Percentiles rank a stretch among this genome's conserved stretches.
Evolutionary conservation across 2,329 filamentous ascomycete genomes (phyloP).

Genomic region (Juglanconis juglandina): DNA sequence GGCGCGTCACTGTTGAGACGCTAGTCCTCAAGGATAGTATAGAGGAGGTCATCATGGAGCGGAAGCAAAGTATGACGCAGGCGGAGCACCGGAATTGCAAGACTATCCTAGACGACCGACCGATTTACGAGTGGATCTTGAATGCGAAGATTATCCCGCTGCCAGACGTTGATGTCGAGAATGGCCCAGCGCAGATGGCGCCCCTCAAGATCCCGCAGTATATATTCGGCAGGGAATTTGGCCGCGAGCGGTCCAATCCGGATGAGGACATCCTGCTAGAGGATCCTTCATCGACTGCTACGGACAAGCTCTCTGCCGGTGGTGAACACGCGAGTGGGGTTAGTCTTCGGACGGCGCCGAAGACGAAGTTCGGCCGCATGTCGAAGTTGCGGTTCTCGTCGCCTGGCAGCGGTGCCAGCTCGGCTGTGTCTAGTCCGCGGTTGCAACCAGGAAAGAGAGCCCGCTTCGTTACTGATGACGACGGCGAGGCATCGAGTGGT

Average conservation of each 20-base stretch:
- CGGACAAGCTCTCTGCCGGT: neutral
- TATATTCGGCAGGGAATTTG: conserved; percentile 51
- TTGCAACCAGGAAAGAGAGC: neutral
- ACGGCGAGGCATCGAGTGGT: neutral
- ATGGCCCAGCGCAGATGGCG: conserved; percentile 47
- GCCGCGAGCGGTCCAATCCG: conserved; percentile 35
- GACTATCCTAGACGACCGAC: conserved; percentile 54
- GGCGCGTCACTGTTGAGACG: conserved; percentile 79
- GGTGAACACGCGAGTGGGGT: neutral
- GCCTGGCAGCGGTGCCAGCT: neutral
- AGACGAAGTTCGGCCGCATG: neutral
- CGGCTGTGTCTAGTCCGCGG: neutral
- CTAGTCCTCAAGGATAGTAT: conserved; percentile 76
- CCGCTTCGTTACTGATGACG: neutral
- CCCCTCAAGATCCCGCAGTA: conserved; percentile 41
- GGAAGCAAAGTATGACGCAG: conserved; percentile 71
- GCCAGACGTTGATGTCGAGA: conserved; percentile 18
- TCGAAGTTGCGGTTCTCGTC: neutral
- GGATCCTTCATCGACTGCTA: conserved; percentile 15
- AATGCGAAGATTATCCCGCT: conserved; percentile 44
- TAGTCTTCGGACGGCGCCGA: neutral
- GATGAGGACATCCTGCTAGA: conserved; percentile 43
- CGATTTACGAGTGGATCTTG: conserved; percentile 57
- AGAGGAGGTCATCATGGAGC: conserved; percentile 77
- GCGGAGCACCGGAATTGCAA: conserved; percentile 56